phyloP scores from a whole-genome alignment of 2,329 filamentous ascomycete genomes.

The Fusarium sp. region DNA sequence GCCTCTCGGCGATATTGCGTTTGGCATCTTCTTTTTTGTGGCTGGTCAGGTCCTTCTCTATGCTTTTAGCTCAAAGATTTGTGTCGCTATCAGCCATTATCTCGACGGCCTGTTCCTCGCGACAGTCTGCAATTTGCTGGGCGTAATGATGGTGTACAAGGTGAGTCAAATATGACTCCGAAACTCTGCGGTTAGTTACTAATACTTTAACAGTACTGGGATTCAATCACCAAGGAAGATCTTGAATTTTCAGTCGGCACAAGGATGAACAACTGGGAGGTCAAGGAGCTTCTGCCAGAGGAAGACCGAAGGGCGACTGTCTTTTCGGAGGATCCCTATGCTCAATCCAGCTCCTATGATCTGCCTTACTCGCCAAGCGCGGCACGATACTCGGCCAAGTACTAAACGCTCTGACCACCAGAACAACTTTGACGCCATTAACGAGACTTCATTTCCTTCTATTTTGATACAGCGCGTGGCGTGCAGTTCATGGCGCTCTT shows the following conservation, averaged over 20 bases:
- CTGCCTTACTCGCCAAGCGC: conserved; percentile 58
- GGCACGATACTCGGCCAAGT: conserved; percentile 57
- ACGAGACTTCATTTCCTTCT: conserved; percentile 30
- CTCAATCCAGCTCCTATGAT: conserved; percentile 64
- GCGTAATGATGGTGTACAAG: conserved; percentile 99
- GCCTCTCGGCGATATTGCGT: conserved; percentile 91
- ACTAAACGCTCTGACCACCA: conserved; percentile 44
- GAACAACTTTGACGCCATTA: conserved; percentile 21
- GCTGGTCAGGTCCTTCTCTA: conserved; percentile 93
- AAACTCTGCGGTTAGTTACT: background rate
- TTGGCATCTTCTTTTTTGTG: conserved; percentile 91
- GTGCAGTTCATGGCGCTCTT: conserved; percentile 8
- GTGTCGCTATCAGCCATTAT: conserved; percentile 86
- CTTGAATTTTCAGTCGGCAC: conserved; percentile 97
- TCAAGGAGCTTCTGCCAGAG: conserved; percentile 88
- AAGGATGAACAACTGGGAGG: conserved; percentile 97
- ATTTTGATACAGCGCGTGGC: conserved; percentile 18
- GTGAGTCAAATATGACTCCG: conserved; percentile 51
- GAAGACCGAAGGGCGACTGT: conserved; percentile 79
- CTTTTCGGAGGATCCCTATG: conserved; percentile 75
- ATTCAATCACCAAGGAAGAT: conserved; percentile 97
- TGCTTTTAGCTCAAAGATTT: conserved; percentile 86
- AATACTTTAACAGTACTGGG: conserved; percentile 78
- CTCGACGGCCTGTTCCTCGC: conserved; percentile 94
- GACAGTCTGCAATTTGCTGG: conserved; percentile 90